A percentile compares a stretch with the other conserved stretches of the same genome.
These are phyloP conservation scores for Cordyceps fumosorosea DNA, from an alignment of 2,329 filamentous ascomycete species.

Conservation along the genomic window DNA sequence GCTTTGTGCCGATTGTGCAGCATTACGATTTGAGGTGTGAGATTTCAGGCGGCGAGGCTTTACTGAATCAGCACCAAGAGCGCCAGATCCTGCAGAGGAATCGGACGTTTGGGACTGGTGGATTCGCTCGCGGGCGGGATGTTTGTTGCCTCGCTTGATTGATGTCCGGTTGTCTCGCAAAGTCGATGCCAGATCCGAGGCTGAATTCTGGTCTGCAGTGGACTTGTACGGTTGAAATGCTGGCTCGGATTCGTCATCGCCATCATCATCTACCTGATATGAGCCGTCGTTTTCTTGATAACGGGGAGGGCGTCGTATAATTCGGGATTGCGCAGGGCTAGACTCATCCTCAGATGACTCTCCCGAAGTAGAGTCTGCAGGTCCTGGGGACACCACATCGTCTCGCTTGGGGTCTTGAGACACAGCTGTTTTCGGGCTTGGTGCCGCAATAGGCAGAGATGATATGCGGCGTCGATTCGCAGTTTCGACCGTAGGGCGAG, in stretches of 20 bases:
- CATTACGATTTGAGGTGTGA: constrained; percentile 50
- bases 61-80: constrained; percentile 25
- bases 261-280: constrained; percentile 47
- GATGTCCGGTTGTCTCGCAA: constrained; percentile 36
- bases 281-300: constrained; percentile 36
- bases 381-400: constrained; percentile 27
- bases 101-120: constrained; percentile 53
- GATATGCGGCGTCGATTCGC: constrained; percentile 34
- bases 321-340: constrained; percentile 50
- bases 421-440: neutral
- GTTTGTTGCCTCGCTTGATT: constrained; percentile 22
- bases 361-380: constrained; percentile 31
- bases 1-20: constrained; percentile 51
- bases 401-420: constrained; percentile 18
- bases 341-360: constrained; percentile 43
- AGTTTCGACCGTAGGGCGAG: constrained; percentile 24
- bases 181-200: constrained; percentile 46
- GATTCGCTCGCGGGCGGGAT: constrained; percentile 27
- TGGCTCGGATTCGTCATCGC: constrained; percentile 49
- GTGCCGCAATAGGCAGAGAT: constrained; percentile 34
- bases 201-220: constrained; percentile 27
- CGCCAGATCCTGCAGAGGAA: constrained; percentile 52
- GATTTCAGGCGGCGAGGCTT: constrained; percentile 35
- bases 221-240: constrained; percentile 46
- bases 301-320: constrained; percentile 52